Evolutionary conservation across 2,329 filamentous ascomycete genomes (phyloP), one percentile per base, ranked within the genome.

Genomic region (Metarhizium anisopliae): DNA sequence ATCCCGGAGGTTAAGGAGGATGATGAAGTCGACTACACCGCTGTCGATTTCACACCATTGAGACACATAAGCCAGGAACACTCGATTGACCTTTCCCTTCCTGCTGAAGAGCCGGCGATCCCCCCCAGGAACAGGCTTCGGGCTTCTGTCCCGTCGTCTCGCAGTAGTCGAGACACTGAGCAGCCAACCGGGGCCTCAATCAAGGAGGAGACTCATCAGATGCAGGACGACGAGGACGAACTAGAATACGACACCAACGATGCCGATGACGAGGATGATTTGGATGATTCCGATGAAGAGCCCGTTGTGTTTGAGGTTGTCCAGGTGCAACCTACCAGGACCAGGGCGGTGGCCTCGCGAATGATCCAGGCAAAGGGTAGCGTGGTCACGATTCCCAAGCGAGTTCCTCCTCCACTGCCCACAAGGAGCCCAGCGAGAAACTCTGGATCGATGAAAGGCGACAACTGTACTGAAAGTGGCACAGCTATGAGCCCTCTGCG

Each of bases 381-480:
- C 52, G 76, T 96, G 52, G 89, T 96, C 32, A 91, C 84, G 50
- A 95, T 96, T 57, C 84, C 89, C 13, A 95, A 93, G 72, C 82
- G 90, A 40, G 72, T 85, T 1, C 83, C 90, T 1, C 91, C 92
- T 1, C 84, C 88, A 8, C 79, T 96, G 13, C 92, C 92, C 1
- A 79, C 83, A 3, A 79, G 91, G 51, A 95, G 88, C 66, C 87
- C 90, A 1, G 84, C 85, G 69, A 62, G 89, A 76, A 66, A 71
- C 25, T 83, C 80, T 3, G 71, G 76, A 47, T 74, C 71, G 3
- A 76, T 75, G 62, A 78, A 74, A 66, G 67, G 80, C 68, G 71
- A 72, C 35, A 71, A 88, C 70, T 75, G 88, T 78, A 65, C 84
- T 72, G 68, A 93, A 74, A 68, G 89, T 2, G 63, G 68, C 60